Base-by-base conservation (phyloP, 2,329 filamentous ascomycete genomes). In the Orbilia brochopaga region DNA sequence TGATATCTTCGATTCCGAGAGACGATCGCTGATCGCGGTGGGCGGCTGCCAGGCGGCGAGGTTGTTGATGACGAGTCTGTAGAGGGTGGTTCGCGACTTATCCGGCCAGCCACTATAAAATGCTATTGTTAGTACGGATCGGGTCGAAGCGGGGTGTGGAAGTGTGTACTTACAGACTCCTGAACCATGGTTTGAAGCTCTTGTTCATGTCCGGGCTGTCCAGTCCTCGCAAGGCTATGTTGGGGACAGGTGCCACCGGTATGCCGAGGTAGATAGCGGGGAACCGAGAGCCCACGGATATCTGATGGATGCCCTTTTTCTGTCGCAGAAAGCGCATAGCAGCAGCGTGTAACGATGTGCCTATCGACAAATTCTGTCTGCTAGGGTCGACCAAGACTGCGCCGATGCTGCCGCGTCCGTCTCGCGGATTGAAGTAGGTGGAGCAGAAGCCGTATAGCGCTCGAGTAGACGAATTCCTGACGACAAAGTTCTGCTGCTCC, bases 321-420 rank as follows among this genome's bases (percentile, higher is more conserved):
- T 91, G 88, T 0, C 81, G 78, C 1, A 97, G 83, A 4, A 86
- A 88, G 32, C 90, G 87, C 60, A 97, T 85, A 0, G 92, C 92
- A 42, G 92, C 85, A 73, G 91, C 90, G 79, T 97, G 92, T 1
- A 97, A 85, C 0, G 91, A 96, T 75, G 92, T 87, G 0, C 93
- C 93, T 72, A 97, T 94, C 0, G 92, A 96, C 8, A 96, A 84
- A 76, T 92, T 94, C 35, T 93, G 87, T 77, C 95, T 89, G 2
- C 85, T 82, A 0, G 93, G 92, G 75, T 97, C 92, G 40, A 97
- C 93, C 73, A 97, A 89, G n/a, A 97, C 83, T 2, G 90, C 87
- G 0, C 90, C 92, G 56, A 97, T 87, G 17, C 91, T 88, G 15
- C 91, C 91, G 2, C 87, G 87, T 5, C 85, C 85, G 1, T 69